Percentiles rank a stretch among this genome's conserved stretches.
Evolutionary conservation across 1,284 basidiomycete genomes (phyloP).

Genomic region (Ustilago sp.): DNA sequence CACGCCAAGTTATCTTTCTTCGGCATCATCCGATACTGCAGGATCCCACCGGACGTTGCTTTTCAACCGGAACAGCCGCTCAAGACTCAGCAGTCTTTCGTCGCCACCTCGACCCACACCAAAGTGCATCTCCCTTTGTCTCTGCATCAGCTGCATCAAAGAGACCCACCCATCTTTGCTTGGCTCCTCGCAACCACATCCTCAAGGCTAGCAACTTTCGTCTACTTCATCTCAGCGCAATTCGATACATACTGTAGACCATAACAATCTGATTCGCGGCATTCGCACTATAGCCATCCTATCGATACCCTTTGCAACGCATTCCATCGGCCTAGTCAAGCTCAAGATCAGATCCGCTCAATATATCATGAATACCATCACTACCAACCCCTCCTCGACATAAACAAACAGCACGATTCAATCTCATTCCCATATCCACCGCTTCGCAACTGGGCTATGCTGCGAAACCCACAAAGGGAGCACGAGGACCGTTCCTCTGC

Average conservation of each 20-base stretch:
- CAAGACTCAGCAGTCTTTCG: background rate
- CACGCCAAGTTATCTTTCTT: background rate
- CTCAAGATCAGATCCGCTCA: background rate
- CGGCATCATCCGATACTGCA: background rate
- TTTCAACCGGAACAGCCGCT: background rate
- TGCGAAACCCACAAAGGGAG: constrained; percentile 15
- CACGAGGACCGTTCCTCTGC: constrained; percentile 16
- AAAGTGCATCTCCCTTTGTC: background rate
- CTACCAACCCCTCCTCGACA: background rate
- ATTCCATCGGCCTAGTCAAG: background rate
- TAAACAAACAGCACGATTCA: background rate
- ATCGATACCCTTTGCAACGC: background rate
- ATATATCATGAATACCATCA: background rate
- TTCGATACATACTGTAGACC: background rate
- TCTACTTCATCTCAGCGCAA: background rate
- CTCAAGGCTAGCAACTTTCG: background rate
- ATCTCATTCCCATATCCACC: background rate
- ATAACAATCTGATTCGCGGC: background rate
- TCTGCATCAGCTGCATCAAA: background rate
- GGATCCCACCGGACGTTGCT: background rate
- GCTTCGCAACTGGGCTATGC: constrained; percentile 16
- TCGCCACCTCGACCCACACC: background rate
- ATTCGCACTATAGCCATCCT: background rate
- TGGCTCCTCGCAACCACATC: background rate
- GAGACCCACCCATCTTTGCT: background rate